These are phyloP conservation scores for Wallacemonas sp. DNA, from an alignment of 208 protist species.

Conservation along the genomic window DNA sequence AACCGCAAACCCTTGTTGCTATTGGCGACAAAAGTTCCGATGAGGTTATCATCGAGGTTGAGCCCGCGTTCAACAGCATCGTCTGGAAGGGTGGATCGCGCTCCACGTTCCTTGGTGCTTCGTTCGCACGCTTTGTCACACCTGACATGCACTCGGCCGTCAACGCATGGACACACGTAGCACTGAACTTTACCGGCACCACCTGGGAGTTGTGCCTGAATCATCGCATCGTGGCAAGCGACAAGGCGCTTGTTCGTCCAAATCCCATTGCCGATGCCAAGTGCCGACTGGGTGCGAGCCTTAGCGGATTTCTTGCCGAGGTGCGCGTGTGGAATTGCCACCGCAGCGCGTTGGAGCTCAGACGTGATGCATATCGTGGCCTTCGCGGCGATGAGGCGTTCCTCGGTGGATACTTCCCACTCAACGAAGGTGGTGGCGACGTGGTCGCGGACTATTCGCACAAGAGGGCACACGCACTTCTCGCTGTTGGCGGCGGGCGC, in stretches of 20 bases:
- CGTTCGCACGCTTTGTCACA: constrained; percentile 62
- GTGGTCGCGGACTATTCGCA: constrained; percentile 73
- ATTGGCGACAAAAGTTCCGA: constrained; percentile 83
- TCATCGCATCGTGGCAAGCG: constrained; percentile 42
- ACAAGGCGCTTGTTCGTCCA: constrained; percentile 55
- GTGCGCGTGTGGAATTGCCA: constrained; percentile 80
- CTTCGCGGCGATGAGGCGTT: constrained; percentile 54
- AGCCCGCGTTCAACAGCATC: constrained; percentile 63
- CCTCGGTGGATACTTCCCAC: constrained; percentile 74
- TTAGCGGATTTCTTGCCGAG: constrained; percentile 78
- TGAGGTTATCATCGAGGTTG: constrained; percentile 82
- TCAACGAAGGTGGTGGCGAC: constrained; percentile 78
- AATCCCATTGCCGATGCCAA: constrained; percentile 57
- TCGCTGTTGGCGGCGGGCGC: constrained; percentile 15
- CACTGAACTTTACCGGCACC: constrained; percentile 85
- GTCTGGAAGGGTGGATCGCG: constrained; percentile 77
- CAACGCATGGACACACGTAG: constrained; percentile 87
- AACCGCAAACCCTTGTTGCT: constrained; percentile 72
- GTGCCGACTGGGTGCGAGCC: constrained; percentile 73
- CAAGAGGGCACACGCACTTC: constrained; percentile 54
- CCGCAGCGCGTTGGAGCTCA: constrained; percentile 56
- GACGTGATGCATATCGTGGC: constrained; percentile 61
- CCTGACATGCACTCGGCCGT: constrained; percentile 45
- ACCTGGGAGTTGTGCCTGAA: constrained; percentile 86
- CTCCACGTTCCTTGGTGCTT: constrained; percentile 74